A percentile compares a stretch with the other conserved stretches of the same genome.
Conservation (phyloP, 371 early-diverging fungal genomes). For the Apophysomyces variabilis region DNA sequence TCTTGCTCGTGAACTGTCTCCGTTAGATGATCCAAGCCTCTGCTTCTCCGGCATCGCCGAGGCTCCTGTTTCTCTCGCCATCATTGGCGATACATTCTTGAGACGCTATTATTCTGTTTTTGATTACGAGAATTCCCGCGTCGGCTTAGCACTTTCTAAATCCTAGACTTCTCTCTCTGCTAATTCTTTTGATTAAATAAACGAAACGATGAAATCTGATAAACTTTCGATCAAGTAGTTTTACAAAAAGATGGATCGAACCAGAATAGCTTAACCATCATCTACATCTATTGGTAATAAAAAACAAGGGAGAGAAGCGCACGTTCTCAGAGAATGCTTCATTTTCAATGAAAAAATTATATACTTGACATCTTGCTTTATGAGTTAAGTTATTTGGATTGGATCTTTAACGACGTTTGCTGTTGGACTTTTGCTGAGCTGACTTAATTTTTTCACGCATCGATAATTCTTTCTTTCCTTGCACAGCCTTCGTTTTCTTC, state of each 20-base stretch:
- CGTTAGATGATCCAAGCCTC: constrained; percentile 15
- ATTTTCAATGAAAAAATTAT: too few species aligned
- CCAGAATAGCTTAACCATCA: too few species aligned
- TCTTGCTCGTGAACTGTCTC: constrained; percentile 29
- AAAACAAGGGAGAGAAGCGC: too few species aligned
- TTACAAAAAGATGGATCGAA: too few species aligned
- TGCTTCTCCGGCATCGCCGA: constrained; percentile 47
- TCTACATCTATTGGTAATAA: too few species aligned
- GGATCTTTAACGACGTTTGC: constrained; percentile 33
- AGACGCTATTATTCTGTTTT: constrained; percentile 37
- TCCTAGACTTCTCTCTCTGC: neutral
- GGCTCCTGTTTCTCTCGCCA: constrained; percentile 27
- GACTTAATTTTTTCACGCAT: constrained; percentile 35
- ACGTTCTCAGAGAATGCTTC: too few species aligned
- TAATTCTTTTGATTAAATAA: neutral
- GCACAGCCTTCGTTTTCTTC: neutral
- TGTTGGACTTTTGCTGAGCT: constrained; percentile 30
- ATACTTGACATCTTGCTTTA: too few species aligned
- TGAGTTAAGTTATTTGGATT: neutral
- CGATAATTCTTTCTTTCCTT: constrained; percentile 23
- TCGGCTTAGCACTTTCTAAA: constrained; percentile 35
- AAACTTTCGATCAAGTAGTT: too few species aligned
- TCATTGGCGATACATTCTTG: constrained; percentile 43
- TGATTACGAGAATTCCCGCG: constrained; percentile 29
- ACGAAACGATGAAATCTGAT: neutral